phyloP scores from a whole-genome alignment of 805 yeast genomes.

The Nakazawaea ambrosiae region DNA sequence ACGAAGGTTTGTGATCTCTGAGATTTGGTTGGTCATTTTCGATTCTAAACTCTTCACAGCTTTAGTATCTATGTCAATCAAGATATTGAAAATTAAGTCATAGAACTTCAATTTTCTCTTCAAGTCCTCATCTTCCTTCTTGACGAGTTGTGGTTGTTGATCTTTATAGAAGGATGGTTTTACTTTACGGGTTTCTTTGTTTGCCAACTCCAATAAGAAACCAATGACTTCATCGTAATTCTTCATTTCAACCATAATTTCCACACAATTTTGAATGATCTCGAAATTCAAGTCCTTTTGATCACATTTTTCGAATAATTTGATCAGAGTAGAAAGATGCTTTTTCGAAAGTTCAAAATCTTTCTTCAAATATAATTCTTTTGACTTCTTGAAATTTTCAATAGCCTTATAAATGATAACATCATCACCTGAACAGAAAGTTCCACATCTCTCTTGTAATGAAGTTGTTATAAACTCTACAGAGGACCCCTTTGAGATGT shows the following conservation, averaged over 20 bases:
- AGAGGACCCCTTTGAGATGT: conserved; percentile 85
- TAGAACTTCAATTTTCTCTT: conserved; percentile 53
- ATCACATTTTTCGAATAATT: conserved; percentile 71
- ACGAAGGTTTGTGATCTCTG: conserved; percentile 39
- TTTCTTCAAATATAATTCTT: conserved; percentile 57
- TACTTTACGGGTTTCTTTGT: conserved; percentile 49
- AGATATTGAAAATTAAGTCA: conserved; percentile 65
- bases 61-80: conserved; percentile 57
- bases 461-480: conserved; percentile 85
- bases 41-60: conserved; percentile 37
- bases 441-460: conserved; percentile 87
- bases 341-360: conserved; percentile 64
- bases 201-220: conserved; percentile 71
- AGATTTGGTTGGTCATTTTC: neutral
- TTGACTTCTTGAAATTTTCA: conserved; percentile 85
- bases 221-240: conserved; percentile 83
- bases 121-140: conserved; percentile 37
- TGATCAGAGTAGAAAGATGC: conserved; percentile 68
- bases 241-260: conserved; percentile 69
- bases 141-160: conserved; percentile 31
- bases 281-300: conserved; percentile 65
- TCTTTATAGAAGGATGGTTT: conserved; percentile 52
- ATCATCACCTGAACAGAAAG: conserved; percentile 91
- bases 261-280: conserved; percentile 72
- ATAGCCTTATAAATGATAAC: conserved; percentile 90